A percentile compares a stretch with the other conserved stretches of the same genome.
These are phyloP conservation scores for Oropetium thomaeum DNA, from an alignment of 176 grass and related monocot species.

Conservation along the genomic window DNA sequence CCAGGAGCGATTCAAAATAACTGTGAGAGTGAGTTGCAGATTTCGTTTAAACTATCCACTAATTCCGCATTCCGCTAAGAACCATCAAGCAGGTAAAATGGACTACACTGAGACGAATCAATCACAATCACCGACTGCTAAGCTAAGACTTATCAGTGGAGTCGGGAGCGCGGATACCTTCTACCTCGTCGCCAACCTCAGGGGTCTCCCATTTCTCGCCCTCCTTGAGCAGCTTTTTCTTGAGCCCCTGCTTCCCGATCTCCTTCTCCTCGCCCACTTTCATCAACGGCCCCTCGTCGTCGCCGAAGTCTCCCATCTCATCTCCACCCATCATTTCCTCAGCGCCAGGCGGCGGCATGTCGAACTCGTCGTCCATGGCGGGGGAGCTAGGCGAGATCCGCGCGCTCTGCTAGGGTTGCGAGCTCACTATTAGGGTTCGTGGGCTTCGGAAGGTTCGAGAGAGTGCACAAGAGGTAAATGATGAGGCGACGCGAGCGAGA, in stretches of 20 bases:
- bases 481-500: background rate
- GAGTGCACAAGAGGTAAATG: conserved; percentile 9
- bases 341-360: conserved; percentile 52
- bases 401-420: conserved; percentile 10
- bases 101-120: background rate
- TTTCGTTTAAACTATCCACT: background rate
- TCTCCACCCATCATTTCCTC: conserved; percentile 59
- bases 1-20: background rate
- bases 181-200: conserved; percentile 94
- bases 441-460: conserved; percentile 40
- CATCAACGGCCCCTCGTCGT: conserved; percentile 47
- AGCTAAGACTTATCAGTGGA: background rate
- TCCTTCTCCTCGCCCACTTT: conserved; percentile 97
- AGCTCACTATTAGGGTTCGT: conserved; percentile 42
- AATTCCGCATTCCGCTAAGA: background rate
- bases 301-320: conserved; percentile 50
- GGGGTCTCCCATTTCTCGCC: conserved; percentile 78
- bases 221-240: conserved; percentile 94
- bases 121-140: background rate
- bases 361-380: conserved; percentile 88
- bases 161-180: conserved; percentile 39
- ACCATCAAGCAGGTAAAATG: background rate
- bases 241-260: conserved; percentile 85
- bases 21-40: background rate
- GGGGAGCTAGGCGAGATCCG: conserved; percentile 3